These are phyloP conservation scores for Pseudogymnoascus sp. DNA, from an alignment of 2,329 filamentous ascomycete species.

Conservation along the genomic window DNA sequence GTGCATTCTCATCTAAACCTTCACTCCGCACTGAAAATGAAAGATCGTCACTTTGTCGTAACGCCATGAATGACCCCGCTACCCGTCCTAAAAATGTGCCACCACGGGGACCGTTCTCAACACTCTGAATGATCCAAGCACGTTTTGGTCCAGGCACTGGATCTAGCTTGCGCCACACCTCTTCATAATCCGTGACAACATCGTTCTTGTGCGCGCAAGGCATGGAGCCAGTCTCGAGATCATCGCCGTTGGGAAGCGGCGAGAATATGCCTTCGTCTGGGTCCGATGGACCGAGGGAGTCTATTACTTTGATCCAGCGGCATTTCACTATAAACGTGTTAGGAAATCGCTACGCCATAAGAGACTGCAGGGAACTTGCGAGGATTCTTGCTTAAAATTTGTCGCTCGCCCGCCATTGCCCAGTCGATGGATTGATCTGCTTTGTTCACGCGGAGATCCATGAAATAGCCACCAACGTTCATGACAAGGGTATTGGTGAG, in stretches of 20 bases:
- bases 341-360: not conserved
- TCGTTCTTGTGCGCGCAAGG: slow-evolving; percentile 29
- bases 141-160: slow-evolving; percentile 9
- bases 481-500: slow-evolving; percentile 37
- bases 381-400: slow-evolving; percentile 30
- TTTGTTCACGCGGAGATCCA: slow-evolving; percentile 36
- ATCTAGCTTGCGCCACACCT: slow-evolving; percentile 16
- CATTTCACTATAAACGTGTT: slow-evolving; percentile 24
- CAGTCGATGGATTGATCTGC: slow-evolving; percentile 32
- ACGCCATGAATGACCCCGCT: slow-evolving; percentile 15
- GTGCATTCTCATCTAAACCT: slow-evolving; percentile 11
- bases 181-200: slow-evolving; percentile 23
- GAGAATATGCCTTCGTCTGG: slow-evolving; percentile 33
- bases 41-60: slow-evolving; percentile 10
- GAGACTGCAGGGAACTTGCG: slow-evolving; percentile 24
- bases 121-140: slow-evolving; percentile 18
- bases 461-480: slow-evolving; percentile 35
- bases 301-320: slow-evolving; percentile 32
- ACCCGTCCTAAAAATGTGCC: slow-evolving; percentile 16
- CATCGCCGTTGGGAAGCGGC: slow-evolving; percentile 33
- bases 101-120: not conserved
- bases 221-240: slow-evolving; percentile 34
- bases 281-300: slow-evolving; percentile 30
- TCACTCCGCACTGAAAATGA: slow-evolving; percentile 16
- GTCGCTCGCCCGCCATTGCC: slow-evolving; percentile 35